Percentiles rank a stretch among this genome's conserved stretches.
These are phyloP conservation scores for Coniferiporia weirii DNA, from an alignment of 1,284 basidiomycete genomes.

Conservation along the genomic window DNA sequence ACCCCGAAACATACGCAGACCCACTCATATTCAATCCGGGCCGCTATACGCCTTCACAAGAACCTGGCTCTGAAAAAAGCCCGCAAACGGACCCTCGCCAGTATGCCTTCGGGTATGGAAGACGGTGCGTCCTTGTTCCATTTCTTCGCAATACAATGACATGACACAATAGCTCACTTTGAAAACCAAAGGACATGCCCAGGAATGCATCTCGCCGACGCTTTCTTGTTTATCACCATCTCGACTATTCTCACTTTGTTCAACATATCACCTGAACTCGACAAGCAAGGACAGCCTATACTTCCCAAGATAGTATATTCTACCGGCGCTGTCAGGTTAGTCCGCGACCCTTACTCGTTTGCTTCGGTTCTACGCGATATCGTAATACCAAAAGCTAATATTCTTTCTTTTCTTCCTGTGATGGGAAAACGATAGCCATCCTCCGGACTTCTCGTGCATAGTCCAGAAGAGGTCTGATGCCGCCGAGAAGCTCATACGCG, in stretches of 20 bases:
- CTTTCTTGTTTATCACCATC: constrained; percentile 14
- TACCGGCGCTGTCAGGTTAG: constrained; percentile 8
- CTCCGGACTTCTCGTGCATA: too few relatives aligned
- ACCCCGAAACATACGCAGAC: constrained; percentile 18
- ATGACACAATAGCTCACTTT: constrained; percentile 11
- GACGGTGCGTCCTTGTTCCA: constrained; percentile 3
- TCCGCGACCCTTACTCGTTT: too few relatives aligned
- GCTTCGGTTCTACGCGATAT: too few relatives aligned
- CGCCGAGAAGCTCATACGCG: too few relatives aligned
- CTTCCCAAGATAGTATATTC: constrained; percentile 8
- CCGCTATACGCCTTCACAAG: constrained; percentile 19
- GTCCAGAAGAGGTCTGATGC: too few relatives aligned
- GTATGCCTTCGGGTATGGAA: constrained; percentile 3
- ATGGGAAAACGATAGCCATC: too few relatives aligned
- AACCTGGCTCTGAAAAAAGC: not conserved
- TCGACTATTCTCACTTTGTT: constrained; percentile 11
- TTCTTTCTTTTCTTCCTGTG: too few relatives aligned
- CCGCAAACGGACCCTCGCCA: constrained; percentile 11
- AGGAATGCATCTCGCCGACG: constrained; percentile 13
- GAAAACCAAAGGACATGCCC: constrained; percentile 9
- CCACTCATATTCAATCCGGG: constrained; percentile 27
- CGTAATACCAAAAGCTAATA: too few relatives aligned
- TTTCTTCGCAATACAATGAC: constrained; percentile 8
- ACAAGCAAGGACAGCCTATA: constrained; percentile 7
- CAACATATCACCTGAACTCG: constrained; percentile 12